Percentiles rank a stretch among this genome's conserved stretches.
phyloP scores from a whole-genome alignment of 768 basidiomycete genomes.

The Tulasnella sp. region DNA sequence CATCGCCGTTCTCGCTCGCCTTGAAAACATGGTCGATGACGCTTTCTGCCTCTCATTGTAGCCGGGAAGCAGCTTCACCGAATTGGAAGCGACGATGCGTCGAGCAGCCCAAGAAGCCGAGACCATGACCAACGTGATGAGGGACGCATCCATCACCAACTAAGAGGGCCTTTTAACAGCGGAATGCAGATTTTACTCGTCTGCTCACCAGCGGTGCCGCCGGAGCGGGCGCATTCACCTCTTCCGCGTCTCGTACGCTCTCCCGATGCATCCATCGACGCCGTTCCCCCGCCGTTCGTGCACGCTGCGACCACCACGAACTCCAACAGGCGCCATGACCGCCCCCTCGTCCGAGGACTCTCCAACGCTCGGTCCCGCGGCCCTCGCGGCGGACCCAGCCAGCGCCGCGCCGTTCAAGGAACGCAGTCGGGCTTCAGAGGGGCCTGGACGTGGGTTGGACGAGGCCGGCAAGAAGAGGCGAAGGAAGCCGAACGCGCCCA shows the following conservation, averaged over 20 bases:
- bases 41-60: not conserved
- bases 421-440: not conserved
- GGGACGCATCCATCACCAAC: not conserved
- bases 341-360: not conserved
- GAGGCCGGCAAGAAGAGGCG: slow-evolving; percentile 50
- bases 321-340: not conserved
- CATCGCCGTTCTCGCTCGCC: not conserved
- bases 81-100: slow-evolving; percentile 22
- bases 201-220: not conserved
- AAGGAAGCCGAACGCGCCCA: slow-evolving; percentile 82
- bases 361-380: not conserved
- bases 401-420: slow-evolving; percentile 1
- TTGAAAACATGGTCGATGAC: too few species aligned
- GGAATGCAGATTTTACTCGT: not conserved
- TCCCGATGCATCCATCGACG: not conserved
- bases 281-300: not conserved
- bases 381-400: not conserved
- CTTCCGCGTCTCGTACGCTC: not conserved
- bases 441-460: slow-evolving; percentile 24
- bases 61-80: slow-evolving; percentile 24
- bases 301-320: not conserved
- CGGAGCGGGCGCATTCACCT: not conserved
- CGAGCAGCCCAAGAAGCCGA: slow-evolving; percentile 26
- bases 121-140: slow-evolving; percentile 20
- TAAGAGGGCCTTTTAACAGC: slow-evolving; percentile 3